A percentile compares a stretch with the other conserved stretches of the same genome.
These are phyloP conservation scores for Allium fistulosum DNA, from an alignment of 106 monocot genomes.

Conservation along the genomic window DNA sequence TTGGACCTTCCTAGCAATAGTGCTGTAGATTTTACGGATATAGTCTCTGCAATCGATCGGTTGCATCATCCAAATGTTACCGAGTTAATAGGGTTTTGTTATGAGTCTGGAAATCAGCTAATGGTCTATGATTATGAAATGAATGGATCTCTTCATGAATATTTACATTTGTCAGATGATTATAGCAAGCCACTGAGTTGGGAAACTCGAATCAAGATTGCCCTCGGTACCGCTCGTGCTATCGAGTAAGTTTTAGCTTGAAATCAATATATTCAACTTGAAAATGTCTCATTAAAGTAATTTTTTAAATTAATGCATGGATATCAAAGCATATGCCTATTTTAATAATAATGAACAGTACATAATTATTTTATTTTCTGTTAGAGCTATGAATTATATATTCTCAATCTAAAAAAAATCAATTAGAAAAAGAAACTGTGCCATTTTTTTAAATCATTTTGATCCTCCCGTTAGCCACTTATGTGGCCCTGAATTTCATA, in stretches of 20 bases:
- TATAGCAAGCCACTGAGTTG: constrained; percentile 90
- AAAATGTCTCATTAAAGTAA: background rate
- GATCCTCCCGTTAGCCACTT: too few relatives aligned
- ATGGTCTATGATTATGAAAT: constrained; percentile 67
- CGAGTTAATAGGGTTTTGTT: constrained; percentile 81
- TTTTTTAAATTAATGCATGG: too few relatives aligned
- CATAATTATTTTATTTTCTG: too few relatives aligned
- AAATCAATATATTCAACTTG: too few relatives aligned
- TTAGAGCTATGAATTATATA: too few relatives aligned
- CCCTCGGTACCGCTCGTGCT: constrained; percentile 85
- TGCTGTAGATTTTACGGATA: constrained; percentile 40
- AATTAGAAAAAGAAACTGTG: too few relatives aligned
- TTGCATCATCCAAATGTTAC: constrained; percentile 80
- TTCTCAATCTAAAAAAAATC: too few relatives aligned
- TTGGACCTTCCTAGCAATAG: constrained; percentile 21
- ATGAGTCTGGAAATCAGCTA: constrained; percentile 49
- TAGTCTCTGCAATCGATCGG: constrained; percentile 48
- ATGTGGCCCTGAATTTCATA: too few relatives aligned
- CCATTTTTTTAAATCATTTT: too few relatives aligned
- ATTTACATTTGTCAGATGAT: constrained; percentile 86
- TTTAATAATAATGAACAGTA: too few relatives aligned
- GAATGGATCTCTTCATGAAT: constrained; percentile 88
- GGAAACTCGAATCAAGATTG: constrained; percentile 89
- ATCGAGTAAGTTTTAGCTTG: constrained; percentile 58
- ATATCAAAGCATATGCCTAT: too few relatives aligned